Percentiles rank a stretch among this genome's conserved stretches.
These are phyloP conservation scores for Mangifera indica DNA, from an alignment of 345 rosid species.

Conservation along the genomic window DNA sequence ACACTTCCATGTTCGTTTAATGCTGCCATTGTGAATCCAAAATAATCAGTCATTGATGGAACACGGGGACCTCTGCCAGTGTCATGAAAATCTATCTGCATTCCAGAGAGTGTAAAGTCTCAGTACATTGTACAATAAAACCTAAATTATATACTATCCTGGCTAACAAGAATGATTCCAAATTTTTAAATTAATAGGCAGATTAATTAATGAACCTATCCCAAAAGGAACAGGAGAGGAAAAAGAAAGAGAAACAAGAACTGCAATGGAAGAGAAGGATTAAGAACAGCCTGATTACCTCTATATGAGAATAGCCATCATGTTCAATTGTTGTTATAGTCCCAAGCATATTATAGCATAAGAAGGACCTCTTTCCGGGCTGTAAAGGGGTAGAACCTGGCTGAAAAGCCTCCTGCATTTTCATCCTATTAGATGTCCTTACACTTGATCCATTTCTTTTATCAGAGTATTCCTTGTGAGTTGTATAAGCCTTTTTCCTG, in stretches of 20 bases:
- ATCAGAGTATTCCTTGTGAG: conserved; percentile 40
- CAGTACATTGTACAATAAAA: conserved; percentile 4
- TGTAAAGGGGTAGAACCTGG: conserved; percentile 78
- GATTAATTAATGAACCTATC: not conserved
- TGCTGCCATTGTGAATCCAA: conserved; percentile 95
- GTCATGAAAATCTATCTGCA: conserved; percentile 95
- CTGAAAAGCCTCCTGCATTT: conserved; percentile 92
- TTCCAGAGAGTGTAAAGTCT: conserved; percentile 22
- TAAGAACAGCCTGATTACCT: conserved; percentile 45
- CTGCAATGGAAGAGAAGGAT: not conserved
- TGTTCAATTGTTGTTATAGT: conserved; percentile 79
- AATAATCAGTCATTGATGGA: conserved; percentile 92
- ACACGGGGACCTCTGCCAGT: conserved; percentile 90
- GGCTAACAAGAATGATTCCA: conserved; percentile 5
- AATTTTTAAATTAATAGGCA: not conserved
- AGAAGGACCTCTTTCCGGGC: conserved; percentile 71
- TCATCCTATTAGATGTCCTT: conserved; percentile 40
- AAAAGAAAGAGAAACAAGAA: not conserved
- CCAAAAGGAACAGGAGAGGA: not conserved
- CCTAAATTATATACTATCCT: not conserved
- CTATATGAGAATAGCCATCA: conserved; percentile 91
- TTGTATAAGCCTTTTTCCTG: conserved; percentile 33
- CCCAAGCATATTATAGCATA: conserved; percentile 96
- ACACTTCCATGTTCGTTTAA: conserved; percentile 84
- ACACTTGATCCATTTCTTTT: conserved; percentile 36